phyloP scores from a whole-genome alignment of 495 filamentous ascomycete species.

The Penicillium malachiteum region DNA sequence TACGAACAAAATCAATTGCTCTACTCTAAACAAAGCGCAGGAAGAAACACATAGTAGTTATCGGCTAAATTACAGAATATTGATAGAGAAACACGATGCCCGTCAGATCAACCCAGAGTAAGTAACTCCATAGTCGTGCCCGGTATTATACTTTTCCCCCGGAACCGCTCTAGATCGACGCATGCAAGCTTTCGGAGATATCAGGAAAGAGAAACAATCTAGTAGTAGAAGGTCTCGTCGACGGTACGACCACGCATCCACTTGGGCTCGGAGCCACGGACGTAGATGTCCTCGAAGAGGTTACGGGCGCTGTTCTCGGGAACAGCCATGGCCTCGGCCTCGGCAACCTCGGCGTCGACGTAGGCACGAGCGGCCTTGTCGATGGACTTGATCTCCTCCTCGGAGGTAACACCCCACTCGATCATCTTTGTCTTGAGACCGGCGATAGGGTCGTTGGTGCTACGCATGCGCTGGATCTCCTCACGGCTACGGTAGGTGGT shows the following conservation, averaged over 20 bases:
- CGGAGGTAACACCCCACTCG: slow-evolving; percentile 86
- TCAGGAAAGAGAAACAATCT: slow-evolving; percentile 18
- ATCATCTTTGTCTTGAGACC: slow-evolving; percentile 97
- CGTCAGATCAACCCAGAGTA: not conserved
- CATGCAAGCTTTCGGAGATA: slow-evolving; percentile 2
- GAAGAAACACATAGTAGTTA: slow-evolving; percentile 25
- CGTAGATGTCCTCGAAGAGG: slow-evolving; percentile 97
- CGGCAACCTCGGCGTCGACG: slow-evolving; percentile 87
- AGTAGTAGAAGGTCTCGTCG: slow-evolving; percentile 94
- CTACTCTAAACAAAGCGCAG: slow-evolving; percentile 26
- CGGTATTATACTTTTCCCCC: no score
- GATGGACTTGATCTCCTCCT: slow-evolving; percentile 95
- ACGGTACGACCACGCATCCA: slow-evolving; percentile 86
- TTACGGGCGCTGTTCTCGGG: slow-evolving; percentile 76
- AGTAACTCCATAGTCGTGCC: no score
- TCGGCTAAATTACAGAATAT: slow-evolving; percentile 39
- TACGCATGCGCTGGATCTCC: slow-evolving; percentile 99
- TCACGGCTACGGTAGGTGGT: slow-evolving; percentile 99
- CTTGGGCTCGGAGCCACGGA: slow-evolving; percentile 81
- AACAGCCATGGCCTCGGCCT: slow-evolving; percentile 79
- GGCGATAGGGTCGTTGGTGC: slow-evolving; percentile 96
- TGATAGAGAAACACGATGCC: slow-evolving; percentile 16
- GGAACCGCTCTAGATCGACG: slow-evolving; percentile 2
- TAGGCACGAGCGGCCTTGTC: slow-evolving; percentile 84
- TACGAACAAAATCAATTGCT: slow-evolving; percentile 20